Evolutionary conservation across 108 stramenopile species (phyloP).

Genomic region (Skeletonema costatum): DNA sequence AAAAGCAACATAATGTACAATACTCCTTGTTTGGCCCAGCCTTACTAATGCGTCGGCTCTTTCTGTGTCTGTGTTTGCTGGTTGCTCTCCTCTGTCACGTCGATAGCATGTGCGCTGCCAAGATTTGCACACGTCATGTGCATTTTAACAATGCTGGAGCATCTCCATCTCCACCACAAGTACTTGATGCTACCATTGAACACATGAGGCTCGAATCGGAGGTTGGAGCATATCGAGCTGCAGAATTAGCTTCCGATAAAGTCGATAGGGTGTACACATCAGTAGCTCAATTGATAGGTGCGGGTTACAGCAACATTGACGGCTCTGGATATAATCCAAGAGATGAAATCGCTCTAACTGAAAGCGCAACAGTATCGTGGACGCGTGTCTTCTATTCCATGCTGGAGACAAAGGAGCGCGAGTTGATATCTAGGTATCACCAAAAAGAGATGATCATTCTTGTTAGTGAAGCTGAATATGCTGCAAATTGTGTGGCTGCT

Average conservation of each 20-base stretch:
- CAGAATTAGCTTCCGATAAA: constrained; percentile 37
- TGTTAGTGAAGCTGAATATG: constrained; percentile 77
- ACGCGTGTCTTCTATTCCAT: constrained; percentile 76
- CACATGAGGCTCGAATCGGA: constrained; percentile 62
- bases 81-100: not conserved
- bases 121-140: not conserved
- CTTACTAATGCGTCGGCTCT: not conserved
- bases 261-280: constrained; percentile 56
- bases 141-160: constrained; percentile 85
- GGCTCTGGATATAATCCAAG: constrained; percentile 12
- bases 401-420: constrained; percentile 45
- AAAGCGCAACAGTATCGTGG: constrained; percentile 85
- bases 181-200: constrained; percentile 45
- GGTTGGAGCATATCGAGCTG: constrained; percentile 79
- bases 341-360: constrained; percentile 64
- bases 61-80: not conserved
- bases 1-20: too few relatives aligned
- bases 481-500: constrained; percentile 82
- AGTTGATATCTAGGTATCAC: not conserved
- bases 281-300: constrained; percentile 54
- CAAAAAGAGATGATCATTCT: constrained; percentile 51
- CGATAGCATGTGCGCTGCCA: not conserved
- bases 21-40: not conserved
- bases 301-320: not conserved
- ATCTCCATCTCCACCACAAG: constrained; percentile 66